These are phyloP conservation scores for Talaromyces adpressus DNA, from an alignment of 495 filamentous ascomycete species.

Conservation along the genomic window DNA sequence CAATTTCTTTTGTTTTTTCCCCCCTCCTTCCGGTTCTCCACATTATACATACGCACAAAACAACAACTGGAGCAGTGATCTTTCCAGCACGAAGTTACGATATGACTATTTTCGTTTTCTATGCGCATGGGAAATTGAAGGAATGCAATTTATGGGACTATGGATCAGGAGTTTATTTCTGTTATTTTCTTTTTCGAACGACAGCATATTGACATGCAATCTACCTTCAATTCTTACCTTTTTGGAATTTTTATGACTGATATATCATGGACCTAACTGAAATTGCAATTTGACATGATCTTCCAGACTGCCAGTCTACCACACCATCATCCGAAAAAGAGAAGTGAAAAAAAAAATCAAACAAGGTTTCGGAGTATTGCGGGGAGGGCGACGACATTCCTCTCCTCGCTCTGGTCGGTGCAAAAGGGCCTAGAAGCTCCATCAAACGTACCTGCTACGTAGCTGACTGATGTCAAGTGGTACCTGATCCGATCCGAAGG, in stretches of 20 bases:
- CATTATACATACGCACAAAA: neutral
- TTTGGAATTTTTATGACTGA: neutral
- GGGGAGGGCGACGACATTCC: neutral
- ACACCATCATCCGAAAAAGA: neutral
- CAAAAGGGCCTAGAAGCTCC: neutral
- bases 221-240: neutral
- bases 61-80: neutral
- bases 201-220: neutral
- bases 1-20: conserved; percentile 10
- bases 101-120: neutral
- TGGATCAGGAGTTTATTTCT: conserved; percentile 10
- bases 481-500: neutral
- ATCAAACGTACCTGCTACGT: neutral
- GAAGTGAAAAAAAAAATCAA: neutral
- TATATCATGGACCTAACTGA: neutral
- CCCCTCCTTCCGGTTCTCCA: neutral
- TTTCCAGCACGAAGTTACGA: neutral
- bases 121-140: neutral
- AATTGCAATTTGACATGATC: neutral
- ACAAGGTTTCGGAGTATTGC: neutral
- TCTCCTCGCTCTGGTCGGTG: neutral
- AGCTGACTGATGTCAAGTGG: neutral
- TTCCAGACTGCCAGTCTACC: neutral
- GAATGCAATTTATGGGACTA: conserved; percentile 6
- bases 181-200: conserved; percentile 12